Evolutionary conservation across 1,284 basidiomycete genomes (phyloP), one percentile per base, ranked within the genome.

Genomic region (Ganoderma multipileum): DNA sequence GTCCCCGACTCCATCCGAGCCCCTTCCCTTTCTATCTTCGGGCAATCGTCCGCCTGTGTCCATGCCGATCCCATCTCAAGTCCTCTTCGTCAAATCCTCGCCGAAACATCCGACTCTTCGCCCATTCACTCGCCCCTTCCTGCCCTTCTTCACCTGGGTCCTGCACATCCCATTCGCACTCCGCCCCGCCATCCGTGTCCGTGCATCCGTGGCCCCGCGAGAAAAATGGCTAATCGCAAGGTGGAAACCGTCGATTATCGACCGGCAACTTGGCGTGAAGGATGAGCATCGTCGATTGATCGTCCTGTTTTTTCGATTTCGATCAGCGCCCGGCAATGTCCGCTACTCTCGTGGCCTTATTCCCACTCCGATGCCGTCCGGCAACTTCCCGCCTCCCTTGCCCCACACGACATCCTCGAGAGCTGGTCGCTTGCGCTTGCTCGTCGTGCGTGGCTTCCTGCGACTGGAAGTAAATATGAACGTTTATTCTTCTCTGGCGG

Each of bases 41-140:
- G 42, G 0, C 42, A 16, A 44, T 20, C 50, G 2, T 52, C 50
- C 50, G 50, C n/a, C 52, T 30, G 28, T 30, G 5, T 23, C 12
- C 26, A 28, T 7, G 26, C 30, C 47, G 47, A 50, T 50, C 23
- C n/a, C 26, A 50, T 50, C 23, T 50, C 1, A 12, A 50, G 47
- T 9, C 23, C 23, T 12, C 55, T 12, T 57, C 18, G 28, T 36
- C 54, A 20, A 33, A 57, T 20, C 16, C 18, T 58, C 18, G 20
- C 55, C 55, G 55, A 58, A 33, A n/a, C 30, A 38, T 33, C 55
- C 55, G 55, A 58, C 55, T 12, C 55, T 23, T 50, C 47, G 23
- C 33, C 33, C 7, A 38, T 58, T 30, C 28, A 58, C 33, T 33
- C 30, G 54, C 30, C 28, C 54, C 28, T 20, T 33, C 54, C 30